These are phyloP conservation scores for Rasamsonia emersonii DNA, from an alignment of 2,329 filamentous ascomycete species.

Conservation along the genomic window DNA sequence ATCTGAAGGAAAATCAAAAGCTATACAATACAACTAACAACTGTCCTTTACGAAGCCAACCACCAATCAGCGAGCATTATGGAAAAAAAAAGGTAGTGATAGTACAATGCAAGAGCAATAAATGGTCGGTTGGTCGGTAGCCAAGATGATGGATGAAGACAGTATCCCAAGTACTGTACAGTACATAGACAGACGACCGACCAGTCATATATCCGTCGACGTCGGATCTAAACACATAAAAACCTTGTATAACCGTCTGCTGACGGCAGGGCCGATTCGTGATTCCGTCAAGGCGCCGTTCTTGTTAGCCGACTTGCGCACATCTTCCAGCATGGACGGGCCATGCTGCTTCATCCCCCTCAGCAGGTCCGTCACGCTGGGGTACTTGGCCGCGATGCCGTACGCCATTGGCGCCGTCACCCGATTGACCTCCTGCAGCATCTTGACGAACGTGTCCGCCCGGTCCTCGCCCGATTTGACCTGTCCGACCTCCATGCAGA, in stretches of 20 bases:
- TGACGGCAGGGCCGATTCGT: slow-evolving; percentile 40
- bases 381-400: slow-evolving; percentile 56
- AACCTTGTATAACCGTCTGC: slow-evolving; percentile 40
- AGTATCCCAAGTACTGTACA: too few species aligned
- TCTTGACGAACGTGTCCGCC: slow-evolving; percentile 60
- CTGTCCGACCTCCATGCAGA: slow-evolving; percentile 74
- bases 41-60: too few species aligned
- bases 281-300: slow-evolving; percentile 37
- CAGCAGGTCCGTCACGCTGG: slow-evolving; percentile 50
- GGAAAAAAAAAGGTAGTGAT: too few species aligned
- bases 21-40: too few species aligned
- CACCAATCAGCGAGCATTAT: too few species aligned
- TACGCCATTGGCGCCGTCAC: slow-evolving; percentile 65
- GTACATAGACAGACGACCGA: not conserved
- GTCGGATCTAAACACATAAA: slow-evolving; percentile 39
- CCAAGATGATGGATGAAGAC: too few species aligned
- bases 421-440: slow-evolving; percentile 67
- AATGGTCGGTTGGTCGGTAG: too few species aligned
- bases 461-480: slow-evolving; percentile 60
- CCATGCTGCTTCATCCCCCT: slow-evolving; percentile 51
- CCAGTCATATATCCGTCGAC: slow-evolving; percentile 33
- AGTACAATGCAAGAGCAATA: too few species aligned
- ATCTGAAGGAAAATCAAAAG: too few species aligned
- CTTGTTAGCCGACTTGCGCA: slow-evolving; percentile 44
- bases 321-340: slow-evolving; percentile 52